Evolutionary conservation across 164 flowering plant species (phyloP), one percentile per base, ranked within the genome.

Genomic region (Santalum album): DNA sequence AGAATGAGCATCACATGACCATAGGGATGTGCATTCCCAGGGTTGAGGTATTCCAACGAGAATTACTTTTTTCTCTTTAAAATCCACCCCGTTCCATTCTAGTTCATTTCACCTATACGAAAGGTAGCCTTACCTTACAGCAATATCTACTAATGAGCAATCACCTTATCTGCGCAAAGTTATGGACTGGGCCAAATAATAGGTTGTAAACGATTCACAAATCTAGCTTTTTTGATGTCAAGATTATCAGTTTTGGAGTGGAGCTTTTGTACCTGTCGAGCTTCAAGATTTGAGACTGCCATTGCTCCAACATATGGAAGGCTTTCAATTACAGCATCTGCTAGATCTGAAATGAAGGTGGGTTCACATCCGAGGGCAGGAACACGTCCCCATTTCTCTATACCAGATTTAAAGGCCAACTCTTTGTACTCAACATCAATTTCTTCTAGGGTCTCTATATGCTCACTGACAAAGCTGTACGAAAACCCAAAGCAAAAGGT

Each of bases 281-380:
- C 96, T 82, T 90, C 96, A 55, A 90, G 86, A 63, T 90, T 85
- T 25, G 96, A 90, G 49, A 90, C 86, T 38, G 97, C 96, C 97
- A 87, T 90, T 35, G 96, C 96, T 49, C 98, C 96, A 25, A 87
- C 96, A 72, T 90, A 90, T 35, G 98, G 98, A 15, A 90, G 91
- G 72, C 90, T 77, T 70, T 92, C 99, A 51, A 92, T 87, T 22
- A 92, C 97, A 17, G 99, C 99, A 86, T 89, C 96, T 58, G 99
- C 99, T 66, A 92, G 70, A 65, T 92, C 97, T 47, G 87, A 71
- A 61, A 92, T 92, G 74, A 92, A 92, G 50, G 84, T 77, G 2
- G 95, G 87, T 57, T 87, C 96, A 66, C 96, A 87, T 51, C 92
- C 95, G 58, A 92, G 72, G 25, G 97, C 96, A 62, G 99, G 99